Evolutionary conservation across 139 green algal genomes (phyloP).

Genomic region (Parachlorella kessleri): DNA sequence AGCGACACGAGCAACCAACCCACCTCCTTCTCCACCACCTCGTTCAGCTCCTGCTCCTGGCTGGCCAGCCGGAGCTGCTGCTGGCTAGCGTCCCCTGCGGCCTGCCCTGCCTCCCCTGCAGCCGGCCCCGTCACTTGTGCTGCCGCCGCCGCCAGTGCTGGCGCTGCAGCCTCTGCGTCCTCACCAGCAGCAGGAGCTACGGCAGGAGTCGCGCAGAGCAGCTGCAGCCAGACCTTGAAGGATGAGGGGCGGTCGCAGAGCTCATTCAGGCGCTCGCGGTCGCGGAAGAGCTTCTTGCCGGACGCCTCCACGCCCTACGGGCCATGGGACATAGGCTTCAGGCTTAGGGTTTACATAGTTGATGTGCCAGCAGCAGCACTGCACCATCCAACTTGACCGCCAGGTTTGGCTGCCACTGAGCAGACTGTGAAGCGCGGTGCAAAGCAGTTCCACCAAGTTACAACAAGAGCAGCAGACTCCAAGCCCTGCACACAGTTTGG

Average conservation of each 20-base stretch:
- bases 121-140: background rate
- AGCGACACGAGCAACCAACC: too few species aligned
- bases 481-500: too few species aligned
- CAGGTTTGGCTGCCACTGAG: too few species aligned
- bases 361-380: too few species aligned
- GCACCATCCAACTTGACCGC: too few species aligned
- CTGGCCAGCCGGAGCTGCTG: background rate
- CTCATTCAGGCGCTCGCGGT: background rate
- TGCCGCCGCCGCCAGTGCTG: background rate
- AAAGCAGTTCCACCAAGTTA: too few species aligned
- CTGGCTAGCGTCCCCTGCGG: background rate
- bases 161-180: too few species aligned
- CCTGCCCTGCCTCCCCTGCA: background rate
- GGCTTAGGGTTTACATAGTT: background rate
- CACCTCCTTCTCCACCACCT: too few species aligned
- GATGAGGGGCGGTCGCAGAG: slow-evolving; percentile 14
- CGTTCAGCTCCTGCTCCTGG: slow-evolving; percentile 18
- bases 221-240: background rate
- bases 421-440: too few species aligned
- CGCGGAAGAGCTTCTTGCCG: background rate
- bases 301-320: background rate
- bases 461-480: too few species aligned
- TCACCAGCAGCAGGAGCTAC: too few species aligned
- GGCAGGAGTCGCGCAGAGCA: too few species aligned
- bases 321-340: background rate